Conservation (phyloP, 2,329 filamentous ascomycete species). For the Pseudogymnoascus sp. region DNA sequence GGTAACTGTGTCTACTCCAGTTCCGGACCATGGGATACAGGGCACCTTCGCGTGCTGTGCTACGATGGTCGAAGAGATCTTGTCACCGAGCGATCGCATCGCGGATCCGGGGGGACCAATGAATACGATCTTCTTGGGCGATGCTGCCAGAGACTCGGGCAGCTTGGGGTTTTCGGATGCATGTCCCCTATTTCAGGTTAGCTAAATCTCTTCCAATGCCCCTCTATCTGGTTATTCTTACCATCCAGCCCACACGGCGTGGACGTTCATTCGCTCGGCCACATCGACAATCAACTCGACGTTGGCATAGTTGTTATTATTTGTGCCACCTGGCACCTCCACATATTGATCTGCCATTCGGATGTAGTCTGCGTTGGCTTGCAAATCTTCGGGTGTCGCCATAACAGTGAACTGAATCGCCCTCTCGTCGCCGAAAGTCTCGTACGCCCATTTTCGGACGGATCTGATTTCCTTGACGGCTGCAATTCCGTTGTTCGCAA, state of each 20-base stretch:
- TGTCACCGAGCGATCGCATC: constrained; percentile 98
- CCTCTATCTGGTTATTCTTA: constrained; percentile 38
- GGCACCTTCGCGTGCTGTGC: constrained; percentile 94
- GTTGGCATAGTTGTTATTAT: constrained; percentile 99
- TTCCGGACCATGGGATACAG: constrained; percentile 99
- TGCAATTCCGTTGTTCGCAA: constrained; percentile 99
- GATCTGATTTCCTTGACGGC: constrained; percentile 99
- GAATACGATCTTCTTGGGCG: constrained; percentile 97
- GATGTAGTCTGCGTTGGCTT: constrained; percentile 98
- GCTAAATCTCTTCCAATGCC: neutral
- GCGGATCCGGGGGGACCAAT: constrained; percentile 96
- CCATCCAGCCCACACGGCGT: constrained; percentile 99
- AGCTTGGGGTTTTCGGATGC: constrained; percentile 98
- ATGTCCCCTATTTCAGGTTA: constrained; percentile 61
- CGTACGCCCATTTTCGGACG: constrained; percentile 99
- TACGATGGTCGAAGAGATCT: constrained; percentile 98
- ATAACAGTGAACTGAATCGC: constrained; percentile 99
- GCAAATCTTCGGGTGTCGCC: constrained; percentile 96
- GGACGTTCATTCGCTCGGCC: constrained; percentile 95
- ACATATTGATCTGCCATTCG: constrained; percentile 99
- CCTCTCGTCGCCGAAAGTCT: constrained; percentile 95
- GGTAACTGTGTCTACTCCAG: constrained; percentile 73
- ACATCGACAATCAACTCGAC: constrained; percentile 98
- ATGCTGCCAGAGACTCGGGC: constrained; percentile 90
- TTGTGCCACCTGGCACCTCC: constrained; percentile 95